phyloP scores from a whole-genome alignment of 371 early-diverging fungal species.

The Saksenaea oblongispora region DNA sequence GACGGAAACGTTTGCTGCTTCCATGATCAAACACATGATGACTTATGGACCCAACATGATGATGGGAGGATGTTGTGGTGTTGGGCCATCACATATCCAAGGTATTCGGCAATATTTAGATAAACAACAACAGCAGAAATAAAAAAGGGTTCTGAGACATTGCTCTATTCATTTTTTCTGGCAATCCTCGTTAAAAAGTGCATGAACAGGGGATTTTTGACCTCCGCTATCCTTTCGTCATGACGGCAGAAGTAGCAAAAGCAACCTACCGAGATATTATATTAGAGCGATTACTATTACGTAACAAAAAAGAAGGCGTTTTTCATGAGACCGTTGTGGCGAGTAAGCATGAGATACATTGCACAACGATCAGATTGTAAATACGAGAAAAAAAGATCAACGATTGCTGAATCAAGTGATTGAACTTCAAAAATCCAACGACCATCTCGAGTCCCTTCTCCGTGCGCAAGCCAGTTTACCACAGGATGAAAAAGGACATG shows the following conservation, averaged over 20 bases:
- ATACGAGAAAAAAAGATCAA: slow-evolving; percentile 23
- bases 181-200: too few species aligned
- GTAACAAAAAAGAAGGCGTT: slow-evolving; percentile 20
- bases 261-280: slow-evolving; percentile 22
- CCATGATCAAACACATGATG: slow-evolving; percentile 19
- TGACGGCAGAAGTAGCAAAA: slow-evolving; percentile 1
- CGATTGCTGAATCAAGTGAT: slow-evolving; percentile 25
- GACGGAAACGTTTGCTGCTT: slow-evolving; percentile 31
- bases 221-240: not conserved
- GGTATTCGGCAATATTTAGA: not conserved
- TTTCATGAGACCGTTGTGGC: slow-evolving; percentile 29
- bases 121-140: not conserved
- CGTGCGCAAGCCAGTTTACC: not conserved
- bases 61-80: slow-evolving; percentile 56
- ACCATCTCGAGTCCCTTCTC: slow-evolving; percentile 11
- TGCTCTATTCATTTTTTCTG: not conserved
- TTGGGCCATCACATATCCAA: slow-evolving; percentile 36
- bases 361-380: not conserved
- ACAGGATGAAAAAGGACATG: slow-evolving; percentile 8
- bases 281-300: slow-evolving; percentile 18
- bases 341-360: slow-evolving; percentile 17
- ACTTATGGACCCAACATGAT: slow-evolving; percentile 30
- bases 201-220: not conserved
- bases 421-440: slow-evolving; percentile 22
- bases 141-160: not conserved